These are phyloP conservation scores for Chrysochromulina parva DNA, from an alignment of 78 protist genomes.

Conservation along the genomic window DNA sequence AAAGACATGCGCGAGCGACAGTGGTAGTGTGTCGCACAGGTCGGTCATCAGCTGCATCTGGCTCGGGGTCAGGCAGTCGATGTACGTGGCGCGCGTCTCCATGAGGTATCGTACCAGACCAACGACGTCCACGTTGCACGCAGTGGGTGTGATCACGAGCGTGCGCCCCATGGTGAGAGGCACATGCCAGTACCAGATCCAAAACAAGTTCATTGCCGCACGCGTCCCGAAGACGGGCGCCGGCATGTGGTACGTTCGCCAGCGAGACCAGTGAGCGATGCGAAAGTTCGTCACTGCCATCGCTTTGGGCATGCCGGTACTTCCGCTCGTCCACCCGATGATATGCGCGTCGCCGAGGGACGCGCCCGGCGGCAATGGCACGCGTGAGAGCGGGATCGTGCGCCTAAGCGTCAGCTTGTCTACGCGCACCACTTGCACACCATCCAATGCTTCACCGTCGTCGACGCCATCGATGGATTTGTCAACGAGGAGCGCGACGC, in stretches of 20 bases:
- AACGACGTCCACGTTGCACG: neutral
- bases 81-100: neutral
- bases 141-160: neutral
- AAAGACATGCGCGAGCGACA: neutral
- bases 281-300: neutral
- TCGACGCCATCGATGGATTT: no score
- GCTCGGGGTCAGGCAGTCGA: neutral
- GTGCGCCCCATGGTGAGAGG: neutral
- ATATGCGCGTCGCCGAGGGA: neutral
- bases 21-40: neutral
- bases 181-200: neutral
- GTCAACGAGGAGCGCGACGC: no score
- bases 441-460: no score
- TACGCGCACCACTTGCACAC: no score
- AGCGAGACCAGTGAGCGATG: neutral
- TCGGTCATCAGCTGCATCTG: neutral
- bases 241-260: neutral
- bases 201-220: neutral
- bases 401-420: neutral
- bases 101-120: neutral
- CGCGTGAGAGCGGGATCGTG: neutral
- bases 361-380: neutral
- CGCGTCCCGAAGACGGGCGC: neutral
- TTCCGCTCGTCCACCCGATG: neutral
- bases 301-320: neutral